Base-by-base conservation (phyloP, 768 basidiomycete species). In the Pleurotus ostreatus region DNA sequence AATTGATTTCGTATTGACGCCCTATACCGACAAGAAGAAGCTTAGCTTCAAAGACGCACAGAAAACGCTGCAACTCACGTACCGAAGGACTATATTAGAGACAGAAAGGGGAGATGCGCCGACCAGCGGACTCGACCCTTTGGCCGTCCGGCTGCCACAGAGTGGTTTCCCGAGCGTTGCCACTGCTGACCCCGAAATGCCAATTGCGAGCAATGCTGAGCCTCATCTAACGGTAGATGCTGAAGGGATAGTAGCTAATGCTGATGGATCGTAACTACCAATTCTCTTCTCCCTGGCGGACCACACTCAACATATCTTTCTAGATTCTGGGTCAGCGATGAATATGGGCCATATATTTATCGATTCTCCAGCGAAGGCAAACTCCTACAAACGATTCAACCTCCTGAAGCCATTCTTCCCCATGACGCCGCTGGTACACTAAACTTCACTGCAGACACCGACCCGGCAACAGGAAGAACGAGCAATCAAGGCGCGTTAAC, bases 291-390 rank as follows among this genome's bases (percentile, higher is more conserved):
- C 11, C 9, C 7, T 16, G 34, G 34, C 5, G 34, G 16, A n/a
- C 13, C 16, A 39, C 15, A 0, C 25, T 6, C 20, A 15, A 7
- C 15, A 7, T 3, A 56, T 18, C 18, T 49, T 13, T 2, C 7
- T 57, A 84, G 82, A 0, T 83, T 76, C 67, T 86, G 82, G 84
- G 72, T 81, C 26, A 82, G 81, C 61, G 86, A 88, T 63, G 86
- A 88, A 68, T 88, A 87, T 60, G 86, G 84, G 1, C 83, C 83
- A 2, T 83, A 83, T 61, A 81, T 87, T 59, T 84, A 86, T 66
- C 75, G 72, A 13, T 80, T 80, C 66, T 67, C 74, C 0, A 62
- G 73, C 0, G 64, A 67, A 22, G 84, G 84, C 1, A 61, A 74
- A 1, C 68, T 87, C 5, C 65, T 85, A 18, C 74, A 79, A 59